Evolutionary conservation across 768 basidiomycete species (phyloP), one percentile per base, ranked within the genome.

Genomic region (Chalciporus pseudorubinellus): DNA sequence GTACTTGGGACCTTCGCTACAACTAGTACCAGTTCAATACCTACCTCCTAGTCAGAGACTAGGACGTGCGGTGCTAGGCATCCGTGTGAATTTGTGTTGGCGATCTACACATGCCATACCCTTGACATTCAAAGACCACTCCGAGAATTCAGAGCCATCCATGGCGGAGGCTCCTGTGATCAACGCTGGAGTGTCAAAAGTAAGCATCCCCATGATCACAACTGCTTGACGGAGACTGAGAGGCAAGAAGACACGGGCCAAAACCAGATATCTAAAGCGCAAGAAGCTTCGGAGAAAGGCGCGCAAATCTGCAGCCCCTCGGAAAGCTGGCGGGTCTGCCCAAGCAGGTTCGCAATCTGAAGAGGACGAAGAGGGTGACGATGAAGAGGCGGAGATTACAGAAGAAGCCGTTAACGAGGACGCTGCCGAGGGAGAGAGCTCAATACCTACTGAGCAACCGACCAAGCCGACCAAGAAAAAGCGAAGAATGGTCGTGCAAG

Each of bases 271-370:
- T 64, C 72, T 90, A 39, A 83, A 80, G 62, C 81, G 81, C 44
- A 92, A 92, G 71, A 82, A 81, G 56, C 76, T 80, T 45, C 76
- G 85, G 49, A 77, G 80, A 63, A 88, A 86, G 69, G 74, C 70
- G 44, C 70, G 70, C 52, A 77, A 73, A 44, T 45, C 59, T 20
- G 61, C 67, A 9, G 60, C 63, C 20, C 57, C 68, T 22, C 57
- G 52, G 19, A 64, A 69, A 16, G 49, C 56, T 9, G 66, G 65
- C 46, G 57, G 55, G 9, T 38, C 61, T 16, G 51, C 40, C 2
- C 48, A 58, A 33, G 63, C 62, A 39, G 46, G 44, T 20, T 46
- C 56, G 5, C 48, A 20, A 19, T 58, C 53, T 39, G 68, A 59
- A 26, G 63, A 61, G n/a, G 65, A 68, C 9, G 70, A 59, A 0